Conservation (phyloP, 345 rosid genomes). For the Melastoma malabathricum region DNA sequence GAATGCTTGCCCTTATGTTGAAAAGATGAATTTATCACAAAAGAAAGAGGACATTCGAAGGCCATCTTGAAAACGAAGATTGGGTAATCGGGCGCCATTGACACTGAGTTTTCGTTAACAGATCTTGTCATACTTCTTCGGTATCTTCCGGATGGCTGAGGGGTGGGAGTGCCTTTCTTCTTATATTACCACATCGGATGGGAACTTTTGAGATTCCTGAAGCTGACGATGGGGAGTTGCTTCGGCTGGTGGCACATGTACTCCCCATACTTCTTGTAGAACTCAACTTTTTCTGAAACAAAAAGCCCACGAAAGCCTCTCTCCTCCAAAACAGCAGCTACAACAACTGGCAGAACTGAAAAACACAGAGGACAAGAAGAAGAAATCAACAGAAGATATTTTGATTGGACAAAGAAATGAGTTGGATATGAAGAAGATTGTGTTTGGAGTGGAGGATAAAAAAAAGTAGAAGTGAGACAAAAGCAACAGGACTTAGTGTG, state of each 20-base stretch:
- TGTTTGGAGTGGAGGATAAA: too few relatives aligned
- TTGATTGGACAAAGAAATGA: too few relatives aligned
- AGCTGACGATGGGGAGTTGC: constrained; percentile 63
- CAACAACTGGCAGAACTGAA: neutral
- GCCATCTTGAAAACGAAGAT: neutral
- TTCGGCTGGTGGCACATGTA: constrained; percentile 60
- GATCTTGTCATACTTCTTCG: constrained; percentile 94
- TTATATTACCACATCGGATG: too few relatives aligned
- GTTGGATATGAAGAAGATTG: too few relatives aligned
- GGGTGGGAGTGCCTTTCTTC: too few relatives aligned
- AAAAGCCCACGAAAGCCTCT: too few relatives aligned
- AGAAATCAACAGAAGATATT: neutral
- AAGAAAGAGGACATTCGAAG: neutral
- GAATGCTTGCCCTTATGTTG: constrained; percentile 91
- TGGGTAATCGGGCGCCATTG: neutral
- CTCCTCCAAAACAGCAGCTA: neutral
- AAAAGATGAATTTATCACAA: constrained; percentile 53
- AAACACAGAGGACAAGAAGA: neutral
- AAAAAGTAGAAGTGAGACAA: too few relatives aligned
- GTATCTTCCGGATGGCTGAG: constrained; percentile 67
- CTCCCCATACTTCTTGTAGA: constrained; percentile 76
- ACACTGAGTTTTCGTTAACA: neutral
- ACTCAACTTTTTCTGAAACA: constrained; percentile 57
- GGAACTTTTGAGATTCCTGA: constrained; percentile 78
- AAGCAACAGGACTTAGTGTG: too few relatives aligned